Evolutionary conservation across 2,329 filamentous ascomycete genomes (phyloP).

Genomic region (Aspergillus spinulosporus): DNA sequence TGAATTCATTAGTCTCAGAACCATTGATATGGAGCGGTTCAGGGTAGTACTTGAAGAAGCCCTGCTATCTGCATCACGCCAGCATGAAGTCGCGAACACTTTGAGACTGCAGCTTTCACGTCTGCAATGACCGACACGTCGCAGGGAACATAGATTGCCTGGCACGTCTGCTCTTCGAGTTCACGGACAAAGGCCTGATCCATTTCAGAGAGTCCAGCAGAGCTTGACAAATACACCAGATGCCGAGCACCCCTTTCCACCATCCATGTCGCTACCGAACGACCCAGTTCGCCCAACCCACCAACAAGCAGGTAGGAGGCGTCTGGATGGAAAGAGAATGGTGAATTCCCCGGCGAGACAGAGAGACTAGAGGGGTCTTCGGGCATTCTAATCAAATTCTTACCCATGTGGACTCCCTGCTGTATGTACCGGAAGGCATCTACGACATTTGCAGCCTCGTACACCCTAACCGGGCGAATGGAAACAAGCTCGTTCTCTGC

Average conservation of each 20-base stretch:
- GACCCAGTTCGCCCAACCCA: slow-evolving; percentile 19
- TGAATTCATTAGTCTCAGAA: not conserved
- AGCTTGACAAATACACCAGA: slow-evolving; percentile 12
- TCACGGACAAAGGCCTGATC: slow-evolving; percentile 10
- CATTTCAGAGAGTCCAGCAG: slow-evolving; percentile 1
- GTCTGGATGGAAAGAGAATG: not conserved
- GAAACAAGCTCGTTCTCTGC: slow-evolving; percentile 8
- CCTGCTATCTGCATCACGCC: slow-evolving; percentile 24
- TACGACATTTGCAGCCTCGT: not conserved
- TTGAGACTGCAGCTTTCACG: slow-evolving; percentile 5
- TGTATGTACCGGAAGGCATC: not conserved
- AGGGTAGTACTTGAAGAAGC: slow-evolving; percentile 12
- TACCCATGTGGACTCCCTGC: not conserved
- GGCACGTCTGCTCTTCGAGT: slow-evolving; percentile 5
- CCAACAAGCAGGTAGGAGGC: slow-evolving; percentile 20
- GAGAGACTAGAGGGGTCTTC: slow-evolving; percentile 7
- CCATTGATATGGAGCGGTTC: not conserved
- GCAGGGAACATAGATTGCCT: slow-evolving; percentile 6
- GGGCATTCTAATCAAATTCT: slow-evolving; percentile 34
- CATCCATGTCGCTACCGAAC: slow-evolving; percentile 18
- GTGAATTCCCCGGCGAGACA: not conserved
- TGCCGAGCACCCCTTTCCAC: slow-evolving; percentile 16
- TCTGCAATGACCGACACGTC: slow-evolving; percentile 10
- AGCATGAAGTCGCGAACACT: slow-evolving; percentile 2
- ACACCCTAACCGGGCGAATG: not conserved